A percentile compares a stretch with the other conserved stretches of the same genome.
These are phyloP conservation scores for Domatiomyces globalis DNA, from an alignment of 2,329 filamentous ascomycete genomes.

Conservation along the genomic window DNA sequence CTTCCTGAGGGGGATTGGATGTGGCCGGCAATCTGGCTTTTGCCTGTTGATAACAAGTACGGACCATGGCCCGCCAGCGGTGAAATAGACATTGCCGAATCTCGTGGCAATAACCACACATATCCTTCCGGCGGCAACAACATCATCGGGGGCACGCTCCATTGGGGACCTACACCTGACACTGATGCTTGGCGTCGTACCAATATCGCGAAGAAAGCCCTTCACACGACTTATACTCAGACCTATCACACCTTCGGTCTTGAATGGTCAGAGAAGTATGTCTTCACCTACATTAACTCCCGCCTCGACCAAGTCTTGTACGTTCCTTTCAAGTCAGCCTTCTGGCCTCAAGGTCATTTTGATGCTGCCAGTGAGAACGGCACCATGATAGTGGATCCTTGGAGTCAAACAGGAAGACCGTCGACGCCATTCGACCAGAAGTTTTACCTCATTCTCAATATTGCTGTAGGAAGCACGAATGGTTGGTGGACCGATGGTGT, in stretches of 20 bases:
- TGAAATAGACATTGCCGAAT: conserved; percentile 72
- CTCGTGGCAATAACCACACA: conserved; percentile 67
- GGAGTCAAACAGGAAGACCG: conserved; percentile 45
- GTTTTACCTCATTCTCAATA: conserved; percentile 63
- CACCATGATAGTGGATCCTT: conserved; percentile 48
- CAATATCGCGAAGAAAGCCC: conserved; percentile 59
- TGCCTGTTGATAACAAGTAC: conserved; percentile 58
- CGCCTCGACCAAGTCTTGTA: conserved; percentile 69
- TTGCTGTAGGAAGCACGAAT: conserved; percentile 64
- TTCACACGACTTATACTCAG: conserved; percentile 58
- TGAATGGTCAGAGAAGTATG: conserved; percentile 77
- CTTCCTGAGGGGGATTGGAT: conserved; percentile 70
- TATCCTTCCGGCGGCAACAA: conserved; percentile 68
- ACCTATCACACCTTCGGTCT: conserved; percentile 65
- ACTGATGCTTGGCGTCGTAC: conserved; percentile 75
- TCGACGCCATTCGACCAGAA: conserved; percentile 61
- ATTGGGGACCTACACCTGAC: conserved; percentile 61
- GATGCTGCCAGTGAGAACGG: conserved; percentile 51
- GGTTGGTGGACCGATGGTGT: conserved; percentile 69
- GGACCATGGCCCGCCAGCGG: conserved; percentile 66
- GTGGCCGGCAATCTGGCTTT: conserved; percentile 87
- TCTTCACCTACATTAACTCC: conserved; percentile 75
- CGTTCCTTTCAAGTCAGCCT: conserved; percentile 53
- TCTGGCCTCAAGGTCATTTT: conserved; percentile 58
- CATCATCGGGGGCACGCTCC: conserved; percentile 62